Evolutionary conservation across 2,329 filamentous ascomycete genomes (phyloP), one percentile per base, ranked within the genome.

Genomic region (Niveomyces coronatus): DNA sequence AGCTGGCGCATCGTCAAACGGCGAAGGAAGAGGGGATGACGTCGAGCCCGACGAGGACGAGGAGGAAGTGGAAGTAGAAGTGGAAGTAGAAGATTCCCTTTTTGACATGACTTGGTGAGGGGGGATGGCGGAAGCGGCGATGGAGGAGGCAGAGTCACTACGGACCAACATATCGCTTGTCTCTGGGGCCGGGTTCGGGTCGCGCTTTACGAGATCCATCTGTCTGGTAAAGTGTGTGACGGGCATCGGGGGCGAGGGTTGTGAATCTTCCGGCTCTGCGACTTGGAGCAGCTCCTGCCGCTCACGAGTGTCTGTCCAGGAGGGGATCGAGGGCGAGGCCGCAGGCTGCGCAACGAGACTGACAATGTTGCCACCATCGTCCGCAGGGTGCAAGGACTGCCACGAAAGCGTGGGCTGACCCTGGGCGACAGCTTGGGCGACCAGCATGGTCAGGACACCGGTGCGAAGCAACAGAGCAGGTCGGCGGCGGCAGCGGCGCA

Each of bases 1-100:
- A 7, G 70, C 68, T 20, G 82, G 56, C 34, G 68, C 72, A 40
- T 71, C 76, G 49, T 87, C 82, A 51, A 85, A 85, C 3, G 81
- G 71, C 9, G 59, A 73, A 0, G 80, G 83, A 29, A 82, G 60
- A 5, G 69, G 61, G 36, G 58, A 62, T 2, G 57, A 22, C 8
- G 48, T 44, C 1, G 44, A 42, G 18, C 38, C 30, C 2, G 36
- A 17, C 14, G 48, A 43, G 8, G 51, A 42, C 1, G 50, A 49
- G 15, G 50, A 55, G 2, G 57, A 50, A 20, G 54, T 53, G 6
- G 42, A 36, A 13, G 38, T 24, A 3, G 43, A 35, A 4, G 32
- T n/a, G 15, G 44, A 31, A 4, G 44, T 18, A 4, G 36, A 33
- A 2, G 35, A n/a, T n/a, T n/a, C n/a, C n/a, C n/a, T n/a, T n/a